phyloP scores from a whole-genome alignment of 805 yeast species.

The Ogataea angusta region DNA sequence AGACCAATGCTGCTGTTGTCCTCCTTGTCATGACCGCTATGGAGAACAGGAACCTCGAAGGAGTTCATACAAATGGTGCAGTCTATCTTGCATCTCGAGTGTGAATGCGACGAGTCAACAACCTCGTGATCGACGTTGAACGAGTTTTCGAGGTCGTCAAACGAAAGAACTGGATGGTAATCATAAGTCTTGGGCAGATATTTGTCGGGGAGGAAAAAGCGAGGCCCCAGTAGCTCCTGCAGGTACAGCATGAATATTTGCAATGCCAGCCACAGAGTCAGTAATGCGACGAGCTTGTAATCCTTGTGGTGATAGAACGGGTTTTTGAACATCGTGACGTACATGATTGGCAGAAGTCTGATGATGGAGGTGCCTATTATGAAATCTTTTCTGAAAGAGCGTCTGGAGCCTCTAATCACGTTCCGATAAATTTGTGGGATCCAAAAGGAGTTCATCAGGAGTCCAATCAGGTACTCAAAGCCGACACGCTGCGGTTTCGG shows the following conservation, averaged over 20 bases:
- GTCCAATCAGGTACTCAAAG: slow-evolving; percentile 55
- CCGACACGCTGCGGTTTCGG: slow-evolving; percentile 49
- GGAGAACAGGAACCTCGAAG: slow-evolving; percentile 54
- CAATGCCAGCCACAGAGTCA: slow-evolving; percentile 52
- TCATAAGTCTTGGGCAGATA: slow-evolving; percentile 80
- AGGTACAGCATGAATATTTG: slow-evolving; percentile 58
- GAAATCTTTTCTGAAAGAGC: slow-evolving; percentile 71
- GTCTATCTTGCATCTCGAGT: slow-evolving; percentile 52
- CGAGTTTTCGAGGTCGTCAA: slow-evolving; percentile 60
- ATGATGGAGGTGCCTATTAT: slow-evolving; percentile 64
- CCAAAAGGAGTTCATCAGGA: slow-evolving; percentile 72
- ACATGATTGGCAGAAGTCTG: slow-evolving; percentile 62
- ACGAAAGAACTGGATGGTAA: slow-evolving; percentile 67
- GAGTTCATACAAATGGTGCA: slow-evolving; percentile 91
- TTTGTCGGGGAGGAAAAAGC: slow-evolving; percentile 76
- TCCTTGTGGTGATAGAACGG: slow-evolving; percentile 72
- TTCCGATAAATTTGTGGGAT: slow-evolving; percentile 84
- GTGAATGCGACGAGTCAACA: slow-evolving; percentile 30
- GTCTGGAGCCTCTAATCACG: slow-evolving; percentile 62
- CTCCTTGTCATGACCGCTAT: slow-evolving; percentile 14
- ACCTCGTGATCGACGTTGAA: slow-evolving; percentile 51
- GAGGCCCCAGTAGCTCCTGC: slow-evolving; percentile 71
- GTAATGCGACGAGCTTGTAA: slow-evolving; percentile 41
- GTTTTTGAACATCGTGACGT: slow-evolving; percentile 47
- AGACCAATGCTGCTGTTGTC: slow-evolving; percentile 22